phyloP scores from a whole-genome alignment of 192 early-diverging fungal species.

The Phycomyces blakesleeanus region DNA sequence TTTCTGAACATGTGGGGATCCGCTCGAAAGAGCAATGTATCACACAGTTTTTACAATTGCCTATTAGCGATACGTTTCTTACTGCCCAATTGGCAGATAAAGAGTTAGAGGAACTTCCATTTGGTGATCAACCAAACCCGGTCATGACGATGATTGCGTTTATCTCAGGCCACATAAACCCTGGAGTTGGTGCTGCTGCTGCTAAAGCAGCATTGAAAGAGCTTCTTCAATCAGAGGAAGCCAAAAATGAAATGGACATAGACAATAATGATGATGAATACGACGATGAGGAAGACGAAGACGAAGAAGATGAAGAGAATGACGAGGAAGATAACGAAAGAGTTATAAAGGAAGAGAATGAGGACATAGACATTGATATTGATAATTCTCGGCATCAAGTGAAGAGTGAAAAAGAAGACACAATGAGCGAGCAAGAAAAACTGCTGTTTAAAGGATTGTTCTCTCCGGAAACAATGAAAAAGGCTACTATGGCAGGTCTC shows the following conservation, averaged over 20 bases:
- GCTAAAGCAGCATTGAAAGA: conserved; percentile 81
- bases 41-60: conserved; percentile 81
- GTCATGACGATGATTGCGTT: conserved; percentile 89
- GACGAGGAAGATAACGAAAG: background rate
- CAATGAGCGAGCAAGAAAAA: conserved; percentile 1
- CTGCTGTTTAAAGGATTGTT: conserved; percentile 14
- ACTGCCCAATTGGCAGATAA: conserved; percentile 28
- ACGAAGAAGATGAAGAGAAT: background rate
- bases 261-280: conserved; percentile 11
- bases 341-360: background rate
- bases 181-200: conserved; percentile 81
- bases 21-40: conserved; percentile 89
- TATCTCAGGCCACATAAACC: conserved; percentile 81
- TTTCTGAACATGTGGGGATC: conserved; percentile 90
- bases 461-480: conserved; percentile 51
- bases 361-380: conserved; percentile 7
- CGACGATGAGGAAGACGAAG: background rate
- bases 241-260: conserved; percentile 13
- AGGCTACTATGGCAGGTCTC: conserved; percentile 76
- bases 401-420: conserved; percentile 17
- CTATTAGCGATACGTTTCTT: conserved; percentile 82
- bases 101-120: conserved; percentile 50
- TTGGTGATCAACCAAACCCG: conserved; percentile 83
- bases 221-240: conserved; percentile 40
- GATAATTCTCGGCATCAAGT: conserved; percentile 5